Conservation (phyloP, 306 rosid genomes). For the Purshia tridentata region DNA sequence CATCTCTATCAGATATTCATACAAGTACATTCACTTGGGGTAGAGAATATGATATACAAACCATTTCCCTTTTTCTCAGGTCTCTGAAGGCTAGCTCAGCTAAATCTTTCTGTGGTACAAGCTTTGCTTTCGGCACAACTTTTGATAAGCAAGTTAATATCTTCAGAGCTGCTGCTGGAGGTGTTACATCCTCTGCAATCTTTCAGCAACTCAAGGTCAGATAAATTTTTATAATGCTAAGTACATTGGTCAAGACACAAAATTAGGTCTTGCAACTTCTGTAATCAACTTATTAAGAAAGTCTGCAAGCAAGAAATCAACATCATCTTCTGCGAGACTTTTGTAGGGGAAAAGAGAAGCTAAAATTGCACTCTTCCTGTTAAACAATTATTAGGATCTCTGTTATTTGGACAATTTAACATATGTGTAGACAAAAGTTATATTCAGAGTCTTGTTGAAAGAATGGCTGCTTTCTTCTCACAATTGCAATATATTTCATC, state of each 20-base stretch:
- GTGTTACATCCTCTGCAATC: conserved; percentile 81
- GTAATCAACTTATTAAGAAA: background rate
- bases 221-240: conserved; percentile 19
- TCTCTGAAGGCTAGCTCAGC: conserved; percentile 70
- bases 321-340: background rate
- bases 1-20: background rate
- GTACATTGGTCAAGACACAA: background rate
- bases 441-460: background rate
- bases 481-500: background rate
- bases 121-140: conserved; percentile 72
- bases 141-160: conserved; percentile 54
- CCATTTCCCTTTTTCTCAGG: conserved; percentile 72
- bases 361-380: too few relatives aligned
- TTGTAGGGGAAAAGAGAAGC: too few relatives aligned
- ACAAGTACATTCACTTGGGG: background rate
- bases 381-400: too few relatives aligned
- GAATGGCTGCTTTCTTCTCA: background rate
- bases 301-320: background rate
- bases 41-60: conserved; percentile 35
- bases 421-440: background rate
- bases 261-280: background rate
- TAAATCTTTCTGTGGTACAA: conserved; percentile 62
- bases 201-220: conserved; percentile 50
- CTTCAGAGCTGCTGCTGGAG: conserved; percentile 61
- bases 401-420: too few relatives aligned